Evolutionary conservation across 768 basidiomycete species (phyloP).

Genomic region (Lactarius indigo): DNA sequence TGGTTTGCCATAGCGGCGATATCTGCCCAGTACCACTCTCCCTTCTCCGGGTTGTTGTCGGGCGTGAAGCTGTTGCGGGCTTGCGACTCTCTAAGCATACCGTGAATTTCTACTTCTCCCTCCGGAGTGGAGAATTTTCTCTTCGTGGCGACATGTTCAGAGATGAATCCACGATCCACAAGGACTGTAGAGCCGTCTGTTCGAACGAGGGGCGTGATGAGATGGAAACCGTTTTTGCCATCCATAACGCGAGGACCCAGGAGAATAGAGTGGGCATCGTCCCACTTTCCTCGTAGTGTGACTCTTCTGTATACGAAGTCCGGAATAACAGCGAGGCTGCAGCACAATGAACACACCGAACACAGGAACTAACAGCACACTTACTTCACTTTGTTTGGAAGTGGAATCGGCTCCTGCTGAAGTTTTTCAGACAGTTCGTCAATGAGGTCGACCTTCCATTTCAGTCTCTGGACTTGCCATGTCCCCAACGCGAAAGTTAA

Average conservation of each 20-base stretch:
- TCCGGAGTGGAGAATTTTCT: slow-evolving; percentile 36
- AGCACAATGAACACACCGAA: slow-evolving; percentile 26
- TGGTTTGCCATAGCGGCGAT: slow-evolving; percentile 73
- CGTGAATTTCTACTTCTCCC: slow-evolving; percentile 69
- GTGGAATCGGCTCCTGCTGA: slow-evolving; percentile 64
- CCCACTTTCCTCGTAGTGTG: slow-evolving; percentile 70
- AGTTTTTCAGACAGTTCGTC: slow-evolving; percentile 92
- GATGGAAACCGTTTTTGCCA: slow-evolving; percentile 81
- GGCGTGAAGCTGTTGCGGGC: slow-evolving; percentile 80
- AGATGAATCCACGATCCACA: slow-evolving; percentile 90
- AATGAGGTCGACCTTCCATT: slow-evolving; percentile 94
- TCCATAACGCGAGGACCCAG: slow-evolving; percentile 86
- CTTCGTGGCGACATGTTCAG: slow-evolving; percentile 48
- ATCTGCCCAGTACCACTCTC: slow-evolving; percentile 93
- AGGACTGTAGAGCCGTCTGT: slow-evolving; percentile 79
- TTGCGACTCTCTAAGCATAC: slow-evolving; percentile 82
- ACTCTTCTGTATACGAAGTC: slow-evolving; percentile 92
- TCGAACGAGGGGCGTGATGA: slow-evolving; percentile 83
- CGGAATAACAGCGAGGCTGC: slow-evolving; percentile 69
- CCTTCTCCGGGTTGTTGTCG: slow-evolving; percentile 73
- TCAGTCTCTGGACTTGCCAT: slow-evolving; percentile 91
- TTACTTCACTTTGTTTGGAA: slow-evolving; percentile 88
- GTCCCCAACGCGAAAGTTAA: slow-evolving; percentile 87
- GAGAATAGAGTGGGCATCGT: slow-evolving; percentile 72
- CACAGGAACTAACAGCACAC: slow-evolving; percentile 28